Percentiles rank a stretch among this genome's conserved stretches.
phyloP scores from a whole-genome alignment of 2,329 filamentous ascomycete genomes.

The Paramyrothecium roridum region DNA sequence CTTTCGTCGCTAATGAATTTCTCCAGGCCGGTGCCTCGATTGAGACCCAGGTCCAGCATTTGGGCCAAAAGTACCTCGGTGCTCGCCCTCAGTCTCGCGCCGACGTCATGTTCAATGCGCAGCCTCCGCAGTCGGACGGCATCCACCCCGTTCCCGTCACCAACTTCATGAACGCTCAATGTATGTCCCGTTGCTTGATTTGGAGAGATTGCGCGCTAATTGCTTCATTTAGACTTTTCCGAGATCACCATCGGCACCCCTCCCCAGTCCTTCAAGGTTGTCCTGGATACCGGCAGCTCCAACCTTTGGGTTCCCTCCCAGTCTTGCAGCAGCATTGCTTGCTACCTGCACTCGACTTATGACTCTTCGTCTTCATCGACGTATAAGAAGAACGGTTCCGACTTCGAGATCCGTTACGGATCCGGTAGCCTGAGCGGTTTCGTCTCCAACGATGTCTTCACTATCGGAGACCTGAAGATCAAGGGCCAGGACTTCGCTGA shows the following conservation, averaged over 20 bases:
- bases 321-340: slow-evolving; percentile 91
- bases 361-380: slow-evolving; percentile 85
- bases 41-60: slow-evolving; percentile 73
- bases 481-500: slow-evolving; percentile 94
- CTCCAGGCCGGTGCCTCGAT: slow-evolving; percentile 71
- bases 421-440: slow-evolving; percentile 93
- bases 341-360: slow-evolving; percentile 96
- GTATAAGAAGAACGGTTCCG: slow-evolving; percentile 89
- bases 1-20: slow-evolving; percentile 8
- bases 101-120: slow-evolving; percentile 77
- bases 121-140: slow-evolving; percentile 60
- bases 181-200: slow-evolving; percentile 51
- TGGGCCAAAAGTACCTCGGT: slow-evolving; percentile 97
- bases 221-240: slow-evolving; percentile 74
- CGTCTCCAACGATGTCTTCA: slow-evolving; percentile 82
- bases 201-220: slow-evolving; percentile 8
- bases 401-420: slow-evolving; percentile 92
- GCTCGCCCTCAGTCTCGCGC: slow-evolving; percentile 62
- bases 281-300: slow-evolving; percentile 96
- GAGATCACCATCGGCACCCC: slow-evolving; percentile 92
- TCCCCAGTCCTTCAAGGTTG: slow-evolving; percentile 94
- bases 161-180: slow-evolving; percentile 99
- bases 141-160: slow-evolving; percentile 83
- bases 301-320: slow-evolving; percentile 97
- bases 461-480: slow-evolving; percentile 85